Evolutionary conservation across 2,329 filamentous ascomycete species (phyloP).

Genomic region (Graphiopsis chlorocephala): DNA sequence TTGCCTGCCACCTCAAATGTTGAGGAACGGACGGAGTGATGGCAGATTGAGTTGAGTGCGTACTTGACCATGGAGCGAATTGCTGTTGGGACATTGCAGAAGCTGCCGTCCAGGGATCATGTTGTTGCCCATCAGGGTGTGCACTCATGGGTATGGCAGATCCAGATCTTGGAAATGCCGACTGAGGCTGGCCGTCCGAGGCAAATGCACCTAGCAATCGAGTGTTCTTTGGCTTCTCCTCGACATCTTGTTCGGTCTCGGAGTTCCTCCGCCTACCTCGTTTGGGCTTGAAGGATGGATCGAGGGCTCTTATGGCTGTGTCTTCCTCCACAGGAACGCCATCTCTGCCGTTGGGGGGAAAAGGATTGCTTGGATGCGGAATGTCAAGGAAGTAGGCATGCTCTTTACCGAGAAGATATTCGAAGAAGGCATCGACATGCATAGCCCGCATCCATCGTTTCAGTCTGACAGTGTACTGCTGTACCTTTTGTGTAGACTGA

Average conservation of each 20-base stretch:
- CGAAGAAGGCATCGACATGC: conserved; percentile 93
- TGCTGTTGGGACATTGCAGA: conserved; percentile 37
- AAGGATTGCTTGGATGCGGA: conserved; percentile 62
- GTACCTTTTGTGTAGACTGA: conserved; percentile 80
- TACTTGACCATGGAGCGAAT: conserved; percentile 35
- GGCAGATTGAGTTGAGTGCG: conserved; percentile 42
- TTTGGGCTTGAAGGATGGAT: conserved; percentile 69
- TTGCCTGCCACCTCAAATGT: conserved; percentile 36
- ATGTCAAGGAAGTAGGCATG: conserved; percentile 79
- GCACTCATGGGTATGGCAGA: conserved; percentile 53
- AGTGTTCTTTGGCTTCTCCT: conserved; percentile 20
- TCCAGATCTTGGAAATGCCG: conserved; percentile 49
- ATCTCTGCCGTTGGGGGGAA: conserved; percentile 67
- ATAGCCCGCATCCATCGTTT: conserved; percentile 97
- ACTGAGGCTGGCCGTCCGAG: conserved; percentile 31
- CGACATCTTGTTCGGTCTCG: conserved; percentile 30
- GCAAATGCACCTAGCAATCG: conserved; percentile 28
- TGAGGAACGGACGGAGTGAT: conserved; percentile 41
- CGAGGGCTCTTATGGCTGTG: conserved; percentile 76
- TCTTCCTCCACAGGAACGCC: conserved; percentile 85
- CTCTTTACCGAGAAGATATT: conserved; percentile 74
- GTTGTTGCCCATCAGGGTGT: conserved; percentile 42
- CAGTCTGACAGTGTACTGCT: conserved; percentile 87
- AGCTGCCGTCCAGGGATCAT: conserved; percentile 49
- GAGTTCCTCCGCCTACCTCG: conserved; percentile 53